phyloP scores from a whole-genome alignment of 163 green algal species.

The Coccomyxa subellipsoidea region DNA sequence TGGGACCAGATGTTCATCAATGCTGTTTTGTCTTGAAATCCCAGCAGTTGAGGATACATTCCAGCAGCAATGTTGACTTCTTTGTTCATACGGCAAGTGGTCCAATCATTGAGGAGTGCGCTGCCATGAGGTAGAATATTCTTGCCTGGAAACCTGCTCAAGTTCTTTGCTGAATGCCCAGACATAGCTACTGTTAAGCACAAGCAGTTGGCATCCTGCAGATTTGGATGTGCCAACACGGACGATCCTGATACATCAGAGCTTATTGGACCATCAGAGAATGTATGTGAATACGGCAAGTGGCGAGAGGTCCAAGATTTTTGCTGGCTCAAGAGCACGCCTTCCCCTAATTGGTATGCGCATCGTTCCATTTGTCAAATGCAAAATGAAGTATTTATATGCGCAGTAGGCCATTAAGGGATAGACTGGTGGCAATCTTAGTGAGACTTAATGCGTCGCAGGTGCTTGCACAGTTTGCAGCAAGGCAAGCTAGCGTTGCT shows the following conservation, averaged over 20 bases:
- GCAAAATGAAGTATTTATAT: background rate
- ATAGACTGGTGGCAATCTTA: background rate
- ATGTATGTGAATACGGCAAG: constrained; percentile 33
- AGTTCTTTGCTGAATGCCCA: too few relatives aligned
- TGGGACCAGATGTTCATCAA: background rate
- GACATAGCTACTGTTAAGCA: too few relatives aligned
- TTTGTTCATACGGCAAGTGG: background rate
- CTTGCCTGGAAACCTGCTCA: too few relatives aligned
- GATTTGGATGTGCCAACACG: background rate
- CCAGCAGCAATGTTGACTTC: background rate
- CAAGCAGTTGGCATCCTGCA: background rate
- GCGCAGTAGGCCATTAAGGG: background rate
- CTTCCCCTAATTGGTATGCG: constrained; percentile 72
- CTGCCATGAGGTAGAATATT: background rate
- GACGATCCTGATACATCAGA: background rate
- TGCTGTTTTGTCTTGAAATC: background rate
- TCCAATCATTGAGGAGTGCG: background rate
- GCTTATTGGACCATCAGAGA: background rate
- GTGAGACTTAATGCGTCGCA: background rate
- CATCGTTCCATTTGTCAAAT: background rate
- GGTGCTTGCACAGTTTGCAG: background rate
- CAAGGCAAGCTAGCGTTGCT: background rate
- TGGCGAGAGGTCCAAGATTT: constrained; percentile 82
- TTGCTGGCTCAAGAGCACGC: constrained; percentile 71
- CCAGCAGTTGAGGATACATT: background rate